These are phyloP conservation scores for Irpex sp. DNA, from an alignment of 1,284 basidiomycete species.

Conservation along the genomic window DNA sequence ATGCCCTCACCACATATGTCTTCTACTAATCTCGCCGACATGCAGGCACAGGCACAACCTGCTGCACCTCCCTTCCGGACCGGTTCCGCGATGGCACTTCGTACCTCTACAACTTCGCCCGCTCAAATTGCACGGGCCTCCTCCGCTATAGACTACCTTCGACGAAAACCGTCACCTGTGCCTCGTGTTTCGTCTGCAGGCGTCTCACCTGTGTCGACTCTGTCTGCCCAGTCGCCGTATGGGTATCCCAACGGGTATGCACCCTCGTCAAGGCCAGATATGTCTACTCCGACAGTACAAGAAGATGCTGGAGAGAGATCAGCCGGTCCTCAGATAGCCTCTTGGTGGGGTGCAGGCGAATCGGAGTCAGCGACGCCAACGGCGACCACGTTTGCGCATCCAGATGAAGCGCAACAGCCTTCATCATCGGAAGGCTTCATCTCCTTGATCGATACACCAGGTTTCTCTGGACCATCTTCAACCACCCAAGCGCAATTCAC, in stretches of 20 bases:
- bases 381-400: slow-evolving; percentile 55
- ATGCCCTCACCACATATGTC: slow-evolving; percentile 71
- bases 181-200: slow-evolving; percentile 52
- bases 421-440: slow-evolving; percentile 68
- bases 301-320: slow-evolving; percentile 25
- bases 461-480: slow-evolving; percentile 25
- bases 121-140: slow-evolving; percentile 63
- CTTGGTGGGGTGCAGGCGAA: slow-evolving; percentile 65
- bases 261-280: neutral
- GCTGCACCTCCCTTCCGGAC: slow-evolving; percentile 45
- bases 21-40: slow-evolving; percentile 40
- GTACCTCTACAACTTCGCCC: slow-evolving; percentile 37
- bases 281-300: neutral
- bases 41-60: slow-evolving; percentile 21
- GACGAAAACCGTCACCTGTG: slow-evolving; percentile 47
- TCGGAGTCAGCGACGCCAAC: slow-evolving; percentile 60
- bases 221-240: slow-evolving; percentile 27
- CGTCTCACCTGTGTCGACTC: slow-evolving; percentile 46
- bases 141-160: slow-evolving; percentile 72
- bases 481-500: slow-evolving; percentile 12
- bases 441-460: slow-evolving; percentile 77
- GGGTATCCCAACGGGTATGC: slow-evolving; percentile 18
- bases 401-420: slow-evolving; percentile 34
- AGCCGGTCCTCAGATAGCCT: slow-evolving; percentile 30
- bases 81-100: slow-evolving; percentile 61